Conservation (phyloP, 169 alveolate species). For the Plasmodium cynomolgi region DNA sequence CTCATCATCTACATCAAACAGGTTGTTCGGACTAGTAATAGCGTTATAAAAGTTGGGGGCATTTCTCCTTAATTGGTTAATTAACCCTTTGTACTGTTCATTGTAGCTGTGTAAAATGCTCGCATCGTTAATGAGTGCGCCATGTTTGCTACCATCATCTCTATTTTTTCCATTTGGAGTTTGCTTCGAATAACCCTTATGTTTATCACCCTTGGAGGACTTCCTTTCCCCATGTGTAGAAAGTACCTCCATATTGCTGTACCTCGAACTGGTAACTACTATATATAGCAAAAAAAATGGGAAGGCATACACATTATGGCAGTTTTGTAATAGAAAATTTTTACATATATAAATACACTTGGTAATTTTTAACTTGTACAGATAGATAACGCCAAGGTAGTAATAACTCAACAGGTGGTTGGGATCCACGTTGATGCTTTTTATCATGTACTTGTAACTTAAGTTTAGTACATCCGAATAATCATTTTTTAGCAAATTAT, state of each 20-base stretch:
- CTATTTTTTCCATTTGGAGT: neutral
- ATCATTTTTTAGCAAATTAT: constrained; percentile 58
- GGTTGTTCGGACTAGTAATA: neutral
- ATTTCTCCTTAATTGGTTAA: constrained; percentile 10
- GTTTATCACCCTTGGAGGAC: neutral
- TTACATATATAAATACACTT: constrained; percentile 70
- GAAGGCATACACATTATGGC: constrained; percentile 21
- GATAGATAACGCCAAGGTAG: constrained; percentile 52
- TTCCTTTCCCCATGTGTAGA: neutral
- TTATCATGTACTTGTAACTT: constrained; percentile 55
- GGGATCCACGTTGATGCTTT: constrained; percentile 44
- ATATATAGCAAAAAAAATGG: constrained; percentile 51
- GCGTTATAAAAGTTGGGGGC: constrained; percentile 36
- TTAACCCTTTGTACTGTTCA: constrained; percentile 14
- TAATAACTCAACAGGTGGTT: constrained; percentile 51
- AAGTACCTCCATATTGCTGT: neutral
- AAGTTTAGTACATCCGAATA: constrained; percentile 23
- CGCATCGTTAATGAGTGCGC: neutral
- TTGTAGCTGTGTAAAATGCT: neutral
- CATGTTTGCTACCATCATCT: neutral
- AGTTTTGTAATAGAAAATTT: constrained; percentile 45
- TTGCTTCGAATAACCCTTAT: neutral
- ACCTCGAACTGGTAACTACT: constrained; percentile 27
- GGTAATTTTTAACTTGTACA: constrained; percentile 40
- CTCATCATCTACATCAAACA: constrained; percentile 7